Conservation (phyloP, 371 early-diverging fungal species). For the Mucor irregularis region DNA sequence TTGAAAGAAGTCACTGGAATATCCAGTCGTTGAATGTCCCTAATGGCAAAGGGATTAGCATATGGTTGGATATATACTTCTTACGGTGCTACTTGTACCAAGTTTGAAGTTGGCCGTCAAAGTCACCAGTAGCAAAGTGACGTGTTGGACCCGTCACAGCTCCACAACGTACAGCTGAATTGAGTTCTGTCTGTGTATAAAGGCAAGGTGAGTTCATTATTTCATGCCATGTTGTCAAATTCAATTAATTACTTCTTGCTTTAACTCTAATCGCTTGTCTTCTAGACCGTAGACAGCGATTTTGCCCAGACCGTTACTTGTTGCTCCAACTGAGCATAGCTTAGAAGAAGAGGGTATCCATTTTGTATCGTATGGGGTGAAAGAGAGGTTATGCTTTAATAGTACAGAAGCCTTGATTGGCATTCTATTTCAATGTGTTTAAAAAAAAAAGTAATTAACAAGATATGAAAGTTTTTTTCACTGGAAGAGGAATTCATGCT, state of each 20-base stretch:
- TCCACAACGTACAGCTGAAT: constrained; percentile 64
- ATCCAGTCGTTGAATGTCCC: constrained; percentile 72
- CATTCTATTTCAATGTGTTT: no score
- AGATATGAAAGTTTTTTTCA: constrained; percentile 18
- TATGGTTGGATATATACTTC: background rate
- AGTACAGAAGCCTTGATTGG: constrained; percentile 51
- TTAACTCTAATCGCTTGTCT: constrained; percentile 46
- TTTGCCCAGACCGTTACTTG: constrained; percentile 65
- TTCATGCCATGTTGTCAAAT: background rate
- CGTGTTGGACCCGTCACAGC: constrained; percentile 56
- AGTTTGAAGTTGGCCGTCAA: constrained; percentile 66
- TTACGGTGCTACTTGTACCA: constrained; percentile 41
- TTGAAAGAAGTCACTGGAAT: constrained; percentile 58
- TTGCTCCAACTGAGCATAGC: constrained; percentile 72
- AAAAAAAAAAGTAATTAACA: no score
- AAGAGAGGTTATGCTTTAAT: constrained; percentile 32
- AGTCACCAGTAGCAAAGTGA: constrained; percentile 76
- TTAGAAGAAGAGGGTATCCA: constrained; percentile 78
- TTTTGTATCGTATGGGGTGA: constrained; percentile 43
- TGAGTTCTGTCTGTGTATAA: constrained; percentile 43
- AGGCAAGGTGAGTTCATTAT: background rate
- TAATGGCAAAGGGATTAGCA: constrained; percentile 7
- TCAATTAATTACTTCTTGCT: constrained; percentile 41
- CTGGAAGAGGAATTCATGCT: no score
- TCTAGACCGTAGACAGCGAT: constrained; percentile 61